Conservation (phyloP, 495 filamentous ascomycete species). For the Lepraria neglecta region DNA sequence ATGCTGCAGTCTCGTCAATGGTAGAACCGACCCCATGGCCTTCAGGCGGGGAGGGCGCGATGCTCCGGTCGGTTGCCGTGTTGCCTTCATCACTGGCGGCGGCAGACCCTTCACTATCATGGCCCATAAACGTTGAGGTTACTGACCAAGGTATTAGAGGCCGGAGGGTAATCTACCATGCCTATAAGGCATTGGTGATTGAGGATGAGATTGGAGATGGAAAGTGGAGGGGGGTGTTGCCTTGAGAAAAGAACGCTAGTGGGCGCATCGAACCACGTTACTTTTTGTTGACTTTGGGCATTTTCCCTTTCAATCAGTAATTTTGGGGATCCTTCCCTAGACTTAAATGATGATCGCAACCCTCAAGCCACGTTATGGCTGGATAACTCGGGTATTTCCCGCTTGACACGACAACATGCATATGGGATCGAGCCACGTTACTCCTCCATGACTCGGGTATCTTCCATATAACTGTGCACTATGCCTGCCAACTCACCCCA, state of each 20-base stretch:
- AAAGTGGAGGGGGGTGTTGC: background rate
- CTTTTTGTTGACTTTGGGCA: conserved; percentile 8
- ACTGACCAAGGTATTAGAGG: background rate
- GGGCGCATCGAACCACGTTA: background rate
- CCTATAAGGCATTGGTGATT: background rate
- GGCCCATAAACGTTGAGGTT: conserved; percentile 12
- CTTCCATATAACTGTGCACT: background rate
- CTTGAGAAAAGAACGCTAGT: background rate
- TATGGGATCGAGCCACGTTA: conserved; percentile 1
- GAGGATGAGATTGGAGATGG: background rate
- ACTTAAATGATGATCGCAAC: no score
- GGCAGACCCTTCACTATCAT: conserved; percentile 14
- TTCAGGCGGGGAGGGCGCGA: no score
- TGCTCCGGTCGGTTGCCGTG: no score
- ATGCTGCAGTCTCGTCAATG: background rate
- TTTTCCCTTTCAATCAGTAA: no score
- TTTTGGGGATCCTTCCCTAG: no score
- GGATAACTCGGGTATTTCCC: background rate
- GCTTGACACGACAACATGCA: background rate
- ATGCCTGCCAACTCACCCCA: conserved; percentile 14
- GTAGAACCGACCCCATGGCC: no score
- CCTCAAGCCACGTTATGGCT: no score
- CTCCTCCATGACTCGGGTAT: background rate
- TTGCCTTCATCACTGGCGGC: conserved; percentile 8
- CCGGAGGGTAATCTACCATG: background rate